A percentile compares a stretch with the other conserved stretches of the same genome.
Evolutionary conservation across 306 rosid genomes (phyloP).

Genomic region (Fragaria nilgerrensis): DNA sequence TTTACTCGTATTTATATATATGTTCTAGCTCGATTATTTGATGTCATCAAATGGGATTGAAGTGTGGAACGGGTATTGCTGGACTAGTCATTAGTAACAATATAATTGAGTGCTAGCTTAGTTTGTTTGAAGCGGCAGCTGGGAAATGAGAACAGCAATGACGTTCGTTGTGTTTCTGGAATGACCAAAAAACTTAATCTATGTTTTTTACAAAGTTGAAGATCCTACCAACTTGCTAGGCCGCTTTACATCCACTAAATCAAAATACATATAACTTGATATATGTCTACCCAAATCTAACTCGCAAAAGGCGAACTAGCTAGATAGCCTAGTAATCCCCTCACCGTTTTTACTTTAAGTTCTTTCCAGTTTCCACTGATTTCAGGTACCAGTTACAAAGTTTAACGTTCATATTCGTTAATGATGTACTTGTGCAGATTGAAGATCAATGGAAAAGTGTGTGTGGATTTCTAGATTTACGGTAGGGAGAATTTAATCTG

Average conservation of each 20-base stretch:
- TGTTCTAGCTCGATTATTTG: too few species aligned
- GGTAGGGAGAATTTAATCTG: not conserved
- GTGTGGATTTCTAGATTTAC: too few species aligned
- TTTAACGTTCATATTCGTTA: too few species aligned
- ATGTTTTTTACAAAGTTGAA: not conserved
- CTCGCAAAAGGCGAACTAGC: too few species aligned
- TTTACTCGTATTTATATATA: not conserved
- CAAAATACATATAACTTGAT: not conserved
- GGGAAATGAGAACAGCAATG: not conserved
- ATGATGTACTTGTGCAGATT: not conserved
- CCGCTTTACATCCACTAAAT: not conserved
- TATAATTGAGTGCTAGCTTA: not conserved
- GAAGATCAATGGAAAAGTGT: not conserved
- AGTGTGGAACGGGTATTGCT: not conserved
- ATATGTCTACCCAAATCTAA: not conserved
- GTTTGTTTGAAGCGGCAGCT: not conserved
- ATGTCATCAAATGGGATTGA: not conserved
- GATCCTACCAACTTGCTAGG: not conserved
- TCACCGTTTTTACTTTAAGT: not conserved
- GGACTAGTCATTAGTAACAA: not conserved
- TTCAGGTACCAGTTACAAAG: not conserved
- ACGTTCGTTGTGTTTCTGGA: not conserved
- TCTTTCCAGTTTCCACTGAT: not conserved
- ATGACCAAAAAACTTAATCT: not conserved
- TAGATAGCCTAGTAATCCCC: not conserved